Percentiles rank a stretch among this genome's conserved stretches.
phyloP scores from a whole-genome alignment of 371 early-diverging fungal species.

The Globomyces sp. region DNA sequence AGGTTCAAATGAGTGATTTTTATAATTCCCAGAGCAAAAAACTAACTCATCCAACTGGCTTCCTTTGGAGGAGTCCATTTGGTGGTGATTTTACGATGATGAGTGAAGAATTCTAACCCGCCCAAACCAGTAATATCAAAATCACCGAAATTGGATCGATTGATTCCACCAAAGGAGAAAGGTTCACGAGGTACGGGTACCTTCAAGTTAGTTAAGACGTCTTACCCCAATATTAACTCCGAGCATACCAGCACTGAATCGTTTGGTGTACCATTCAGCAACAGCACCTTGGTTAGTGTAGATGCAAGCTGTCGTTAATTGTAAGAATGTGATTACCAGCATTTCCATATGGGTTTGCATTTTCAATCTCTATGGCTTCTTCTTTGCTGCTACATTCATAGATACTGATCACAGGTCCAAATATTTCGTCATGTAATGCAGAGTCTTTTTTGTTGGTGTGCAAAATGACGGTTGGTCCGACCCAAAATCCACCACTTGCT shows the following conservation, averaged over 20 bases:
- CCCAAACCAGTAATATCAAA: conserved; percentile 69
- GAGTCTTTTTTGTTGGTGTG: conserved; percentile 53
- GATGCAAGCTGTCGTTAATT: conserved; percentile 46
- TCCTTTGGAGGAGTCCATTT: conserved; percentile 56
- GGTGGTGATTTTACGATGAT: conserved; percentile 64
- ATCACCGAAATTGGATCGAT: conserved; percentile 62
- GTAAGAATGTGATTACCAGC: conserved; percentile 31
- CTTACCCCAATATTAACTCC: conserved; percentile 73
- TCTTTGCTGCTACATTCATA: conserved; percentile 47
- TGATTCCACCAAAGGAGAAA: conserved; percentile 75
- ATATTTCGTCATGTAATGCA: conserved; percentile 72
- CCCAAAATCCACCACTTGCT: conserved; percentile 54
- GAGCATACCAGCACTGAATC: conserved; percentile 69
- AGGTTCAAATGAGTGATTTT: too few relatives aligned
- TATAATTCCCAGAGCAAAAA: too few relatives aligned
- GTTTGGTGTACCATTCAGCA: conserved; percentile 61
- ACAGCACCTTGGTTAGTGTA: conserved; percentile 59
- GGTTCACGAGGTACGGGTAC: conserved; percentile 64
- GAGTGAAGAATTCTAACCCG: conserved; percentile 63
- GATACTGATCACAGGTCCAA: conserved; percentile 72
- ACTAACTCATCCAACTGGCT: conserved; percentile 51
- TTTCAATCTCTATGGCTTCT: conserved; percentile 67
- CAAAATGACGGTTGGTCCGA: conserved; percentile 65
- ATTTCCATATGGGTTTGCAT: conserved; percentile 68
- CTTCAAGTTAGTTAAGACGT: too few relatives aligned